Percentiles rank a stretch among this genome's conserved stretches.
Conservation (phyloP, 2,329 filamentous ascomycete genomes). For the Colletotrichum orchidophilum region DNA sequence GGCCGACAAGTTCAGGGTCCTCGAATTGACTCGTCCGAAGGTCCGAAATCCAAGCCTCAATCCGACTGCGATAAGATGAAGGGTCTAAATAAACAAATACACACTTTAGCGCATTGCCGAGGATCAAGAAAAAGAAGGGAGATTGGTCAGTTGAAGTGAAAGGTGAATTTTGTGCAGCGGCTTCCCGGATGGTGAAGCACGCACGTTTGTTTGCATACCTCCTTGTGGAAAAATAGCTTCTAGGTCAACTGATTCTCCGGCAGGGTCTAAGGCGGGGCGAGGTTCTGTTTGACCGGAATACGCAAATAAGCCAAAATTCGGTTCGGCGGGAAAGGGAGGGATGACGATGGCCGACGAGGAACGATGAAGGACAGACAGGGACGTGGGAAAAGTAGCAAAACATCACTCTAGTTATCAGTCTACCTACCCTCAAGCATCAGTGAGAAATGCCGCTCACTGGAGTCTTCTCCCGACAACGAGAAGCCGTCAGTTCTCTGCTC, state of each 20-base stretch:
- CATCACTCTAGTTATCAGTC: background rate
- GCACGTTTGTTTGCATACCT: constrained; percentile 21
- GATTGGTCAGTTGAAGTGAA: background rate
- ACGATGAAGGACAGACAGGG: background rate
- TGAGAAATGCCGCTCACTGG: background rate
- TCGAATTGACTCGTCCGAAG: constrained; percentile 17
- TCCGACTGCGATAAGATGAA: constrained; percentile 10
- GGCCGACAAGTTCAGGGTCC: constrained; percentile 30
- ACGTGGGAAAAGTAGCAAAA: background rate
- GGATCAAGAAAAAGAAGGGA: background rate
- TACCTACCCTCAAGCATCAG: constrained; percentile 7
- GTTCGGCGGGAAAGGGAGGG: background rate
- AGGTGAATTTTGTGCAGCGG: background rate
- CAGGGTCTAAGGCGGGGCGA: background rate
- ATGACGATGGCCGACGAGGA: background rate
- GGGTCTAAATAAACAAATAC: background rate
- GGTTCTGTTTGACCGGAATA: background rate
- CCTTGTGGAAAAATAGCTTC: constrained; percentile 13
- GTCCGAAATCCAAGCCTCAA: constrained; percentile 26
- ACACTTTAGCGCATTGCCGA: constrained; percentile 1
- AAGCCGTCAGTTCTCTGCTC: background rate
- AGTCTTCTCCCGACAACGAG: background rate
- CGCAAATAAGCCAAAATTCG: constrained; percentile 5
- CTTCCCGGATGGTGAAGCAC: background rate
- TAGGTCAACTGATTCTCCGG: background rate